Conservation (phyloP, 257 asterid genomes). For the Solanum neorickii region DNA sequence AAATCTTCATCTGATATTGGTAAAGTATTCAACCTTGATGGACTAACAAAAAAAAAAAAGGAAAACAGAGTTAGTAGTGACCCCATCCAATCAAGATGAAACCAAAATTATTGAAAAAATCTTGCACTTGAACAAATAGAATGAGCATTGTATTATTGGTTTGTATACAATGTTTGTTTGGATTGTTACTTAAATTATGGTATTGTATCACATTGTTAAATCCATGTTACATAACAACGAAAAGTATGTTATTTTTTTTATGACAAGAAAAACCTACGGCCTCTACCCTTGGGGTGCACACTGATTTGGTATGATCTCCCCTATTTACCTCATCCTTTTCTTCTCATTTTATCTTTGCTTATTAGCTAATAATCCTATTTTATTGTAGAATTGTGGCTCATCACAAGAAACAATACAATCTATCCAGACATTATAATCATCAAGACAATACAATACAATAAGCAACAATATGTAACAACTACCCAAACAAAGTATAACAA, state of each 20-base stretch:
- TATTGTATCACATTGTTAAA: neutral
- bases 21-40: constrained; percentile 15
- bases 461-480: neutral
- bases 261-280: too few relatives aligned
- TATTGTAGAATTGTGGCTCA: neutral
- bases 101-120: neutral
- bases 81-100: neutral
- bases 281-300: neutral
- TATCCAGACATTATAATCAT: neutral
- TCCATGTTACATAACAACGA: neutral
- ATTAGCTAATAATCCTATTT: neutral
- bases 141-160: neutral
- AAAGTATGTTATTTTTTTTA: neutral
- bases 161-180: neutral
- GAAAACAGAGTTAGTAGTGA: constrained; percentile 4
- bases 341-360: neutral
- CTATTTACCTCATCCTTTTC: neutral
- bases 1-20: constrained; percentile 48
- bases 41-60: constrained; percentile 16
- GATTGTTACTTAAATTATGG: neutral
- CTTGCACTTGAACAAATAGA: neutral
- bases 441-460: neutral
- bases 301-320: neutral
- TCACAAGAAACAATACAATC: neutral
- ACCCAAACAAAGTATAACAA: neutral